Evolutionary conservation across 2,329 filamentous ascomycete genomes (phyloP).

Genomic region (Nectriaceae sp.): DNA sequence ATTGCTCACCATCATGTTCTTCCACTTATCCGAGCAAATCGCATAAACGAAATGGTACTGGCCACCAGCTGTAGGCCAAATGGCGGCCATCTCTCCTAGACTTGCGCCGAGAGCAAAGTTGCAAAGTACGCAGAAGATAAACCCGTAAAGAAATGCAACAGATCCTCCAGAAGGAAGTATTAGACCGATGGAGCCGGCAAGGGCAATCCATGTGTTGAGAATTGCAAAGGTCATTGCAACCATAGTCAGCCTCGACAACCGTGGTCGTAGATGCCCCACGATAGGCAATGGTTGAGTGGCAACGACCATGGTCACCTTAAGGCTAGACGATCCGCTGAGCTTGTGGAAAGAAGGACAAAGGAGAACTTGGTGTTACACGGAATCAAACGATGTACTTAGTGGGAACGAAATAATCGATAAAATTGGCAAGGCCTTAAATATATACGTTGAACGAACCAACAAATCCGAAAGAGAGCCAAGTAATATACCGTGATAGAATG

Average conservation of each 20-base stretch:
- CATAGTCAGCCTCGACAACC: conserved; percentile 42
- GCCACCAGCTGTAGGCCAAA: conserved; percentile 49
- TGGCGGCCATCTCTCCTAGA: conserved; percentile 44
- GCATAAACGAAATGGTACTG: conserved; percentile 49
- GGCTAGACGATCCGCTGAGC: too few species aligned
- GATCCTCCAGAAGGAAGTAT: conserved; percentile 44
- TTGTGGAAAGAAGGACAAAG: too few species aligned
- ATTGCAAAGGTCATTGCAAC: conserved; percentile 48
- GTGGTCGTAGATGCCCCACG: conserved; percentile 38
- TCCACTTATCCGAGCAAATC: conserved; percentile 41
- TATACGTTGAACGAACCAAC: too few species aligned
- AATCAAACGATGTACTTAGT: too few species aligned
- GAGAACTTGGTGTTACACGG: too few species aligned
- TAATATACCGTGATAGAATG: too few species aligned
- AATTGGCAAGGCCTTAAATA: too few species aligned
- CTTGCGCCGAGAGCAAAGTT: conserved; percentile 44
- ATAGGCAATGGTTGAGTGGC: too few species aligned
- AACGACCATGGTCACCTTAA: too few species aligned
- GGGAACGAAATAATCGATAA: too few species aligned
- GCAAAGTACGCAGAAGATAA: conserved; percentile 47
- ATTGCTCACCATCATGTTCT: conserved; percentile 33
- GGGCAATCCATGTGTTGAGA: conserved; percentile 38
- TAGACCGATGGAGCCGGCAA: conserved; percentile 44
- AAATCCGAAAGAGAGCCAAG: too few species aligned
- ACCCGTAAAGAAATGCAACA: conserved; percentile 45